phyloP scores from a whole-genome alignment of 1,284 basidiomycete genomes.

The Ceratobasidium sp. region DNA sequence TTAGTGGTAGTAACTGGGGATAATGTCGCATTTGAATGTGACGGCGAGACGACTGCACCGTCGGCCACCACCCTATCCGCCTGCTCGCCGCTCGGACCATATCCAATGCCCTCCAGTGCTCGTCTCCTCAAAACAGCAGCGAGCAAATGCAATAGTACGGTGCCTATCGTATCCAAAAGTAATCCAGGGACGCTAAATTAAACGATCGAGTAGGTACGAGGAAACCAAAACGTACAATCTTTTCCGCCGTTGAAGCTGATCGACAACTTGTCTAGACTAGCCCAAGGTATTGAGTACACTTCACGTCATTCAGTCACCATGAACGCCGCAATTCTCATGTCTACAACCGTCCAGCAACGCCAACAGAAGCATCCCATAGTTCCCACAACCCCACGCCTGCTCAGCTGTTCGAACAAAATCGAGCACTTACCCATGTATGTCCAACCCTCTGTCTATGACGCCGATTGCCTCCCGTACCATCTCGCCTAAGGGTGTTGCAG shows the following conservation, averaged over 20 bases:
- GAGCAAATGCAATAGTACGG: slow-evolving; percentile 91
- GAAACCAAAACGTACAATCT: slow-evolving; percentile 78
- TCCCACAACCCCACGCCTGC: neutral
- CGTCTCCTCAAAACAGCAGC: slow-evolving; percentile 72
- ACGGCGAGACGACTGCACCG: slow-evolving; percentile 18
- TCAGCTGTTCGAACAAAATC: slow-evolving; percentile 2
- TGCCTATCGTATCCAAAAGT: slow-evolving; percentile 66
- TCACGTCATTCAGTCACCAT: neutral
- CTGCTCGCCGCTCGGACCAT: slow-evolving; percentile 6
- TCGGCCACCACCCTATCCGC: slow-evolving; percentile 24
- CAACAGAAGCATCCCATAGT: neutral
- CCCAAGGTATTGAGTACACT: slow-evolving; percentile 32
- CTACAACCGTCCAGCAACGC: neutral
- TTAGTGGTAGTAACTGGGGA: neutral
- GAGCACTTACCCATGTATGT: slow-evolving; percentile 72
- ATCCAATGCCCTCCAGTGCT: slow-evolving; percentile 28
- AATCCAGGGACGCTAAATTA: neutral
- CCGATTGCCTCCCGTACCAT: slow-evolving; percentile 78
- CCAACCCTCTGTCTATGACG: slow-evolving; percentile 80
- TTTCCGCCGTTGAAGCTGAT: slow-evolving; percentile 99
- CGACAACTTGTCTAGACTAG: slow-evolving; percentile 72
- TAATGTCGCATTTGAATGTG: slow-evolving; percentile 27
- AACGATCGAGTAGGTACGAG: neutral
- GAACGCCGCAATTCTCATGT: slow-evolving; percentile 7
- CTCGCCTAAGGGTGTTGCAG: slow-evolving; percentile 58